Conservation (phyloP, 495 filamentous ascomycete genomes). For the Zalerion maritima region DNA sequence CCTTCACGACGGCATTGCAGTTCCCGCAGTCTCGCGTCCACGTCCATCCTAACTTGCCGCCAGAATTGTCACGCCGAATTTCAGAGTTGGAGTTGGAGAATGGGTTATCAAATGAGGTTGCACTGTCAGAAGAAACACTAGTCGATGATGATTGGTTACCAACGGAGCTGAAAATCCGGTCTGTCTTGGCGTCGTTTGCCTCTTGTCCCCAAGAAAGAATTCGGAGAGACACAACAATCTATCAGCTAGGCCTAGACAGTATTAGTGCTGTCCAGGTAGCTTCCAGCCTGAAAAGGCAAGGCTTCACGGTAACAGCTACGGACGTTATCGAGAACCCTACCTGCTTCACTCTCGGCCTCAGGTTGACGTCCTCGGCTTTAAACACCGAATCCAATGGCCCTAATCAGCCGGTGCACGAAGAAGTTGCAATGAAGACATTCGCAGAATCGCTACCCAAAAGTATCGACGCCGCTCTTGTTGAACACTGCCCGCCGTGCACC, state of each 20-base stretch:
- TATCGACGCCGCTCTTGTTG: conserved; percentile 34
- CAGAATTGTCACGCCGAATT: neutral
- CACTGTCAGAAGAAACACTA: neutral
- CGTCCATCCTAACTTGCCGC: neutral
- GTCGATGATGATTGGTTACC: conserved; percentile 30
- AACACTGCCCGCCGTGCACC: conserved; percentile 58
- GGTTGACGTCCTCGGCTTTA: too few species aligned
- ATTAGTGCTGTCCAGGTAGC: conserved; percentile 74
- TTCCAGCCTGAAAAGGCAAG: conserved; percentile 41
- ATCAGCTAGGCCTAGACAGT: conserved; percentile 75
- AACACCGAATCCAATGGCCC: too few species aligned
- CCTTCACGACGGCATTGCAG: conserved; percentile 20
- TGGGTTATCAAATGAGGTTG: neutral
- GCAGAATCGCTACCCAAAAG: too few species aligned
- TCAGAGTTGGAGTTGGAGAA: conserved; percentile 2
- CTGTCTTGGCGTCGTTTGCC: conserved; percentile 42
- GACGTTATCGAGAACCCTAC: conserved; percentile 55
- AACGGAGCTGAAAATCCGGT: conserved; percentile 34
- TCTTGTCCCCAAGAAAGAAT: conserved; percentile 38
- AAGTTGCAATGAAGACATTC: too few species aligned
- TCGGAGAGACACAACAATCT: conserved; percentile 48
- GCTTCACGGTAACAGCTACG: conserved; percentile 39
- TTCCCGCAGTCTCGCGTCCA: conserved; percentile 19
- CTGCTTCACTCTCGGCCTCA: too few species aligned
- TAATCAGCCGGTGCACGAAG: too few species aligned